phyloP scores from a whole-genome alignment of 495 filamentous ascomycete species.

The Alectoria sarmentosa region DNA sequence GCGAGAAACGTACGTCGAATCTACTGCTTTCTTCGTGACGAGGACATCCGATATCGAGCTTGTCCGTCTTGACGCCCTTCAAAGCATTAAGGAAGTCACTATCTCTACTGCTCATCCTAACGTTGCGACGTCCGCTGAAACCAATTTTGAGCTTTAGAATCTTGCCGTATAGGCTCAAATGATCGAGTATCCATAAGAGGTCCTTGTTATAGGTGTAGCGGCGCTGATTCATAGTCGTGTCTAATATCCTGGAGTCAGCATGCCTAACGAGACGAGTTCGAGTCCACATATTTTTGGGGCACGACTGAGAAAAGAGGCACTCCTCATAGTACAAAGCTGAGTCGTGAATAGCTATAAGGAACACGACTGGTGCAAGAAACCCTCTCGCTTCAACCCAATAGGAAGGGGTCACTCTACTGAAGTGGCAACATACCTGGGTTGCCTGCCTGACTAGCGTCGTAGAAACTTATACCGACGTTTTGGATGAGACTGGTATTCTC shows the following conservation, averaged over 20 bases:
- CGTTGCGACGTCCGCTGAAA: conserved; percentile 19
- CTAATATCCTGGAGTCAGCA: not conserved
- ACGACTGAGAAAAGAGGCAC: too few relatives aligned
- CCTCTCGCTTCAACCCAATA: not conserved
- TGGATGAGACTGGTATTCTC: conserved; percentile 17
- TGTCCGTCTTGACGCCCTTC: conserved; percentile 16
- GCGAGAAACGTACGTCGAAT: not conserved
- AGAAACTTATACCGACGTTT: conserved; percentile 14
- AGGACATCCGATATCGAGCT: conserved; percentile 8
- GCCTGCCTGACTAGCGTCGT: conserved; percentile 17
- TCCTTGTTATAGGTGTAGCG: conserved; percentile 20
- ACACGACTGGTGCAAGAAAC: not conserved
- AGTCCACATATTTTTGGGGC: too few relatives aligned
- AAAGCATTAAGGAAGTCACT: conserved; percentile 15
- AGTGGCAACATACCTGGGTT: conserved; percentile 5
- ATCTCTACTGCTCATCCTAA: conserved; percentile 3
- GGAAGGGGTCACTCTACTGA: not conserved
- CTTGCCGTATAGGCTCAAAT: conserved; percentile 15
- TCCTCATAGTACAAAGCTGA: not conserved
- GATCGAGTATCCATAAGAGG: conserved; percentile 14
- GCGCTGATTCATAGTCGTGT: conserved; percentile 10
- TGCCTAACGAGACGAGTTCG: not conserved
- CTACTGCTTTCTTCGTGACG: not conserved
- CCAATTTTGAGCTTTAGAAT: conserved; percentile 18
- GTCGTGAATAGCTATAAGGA: not conserved